A percentile compares a stretch with the other conserved stretches of the same genome.
Evolutionary conservation across 768 basidiomycete genomes (phyloP).

Genomic region (Russula sp.): DNA sequence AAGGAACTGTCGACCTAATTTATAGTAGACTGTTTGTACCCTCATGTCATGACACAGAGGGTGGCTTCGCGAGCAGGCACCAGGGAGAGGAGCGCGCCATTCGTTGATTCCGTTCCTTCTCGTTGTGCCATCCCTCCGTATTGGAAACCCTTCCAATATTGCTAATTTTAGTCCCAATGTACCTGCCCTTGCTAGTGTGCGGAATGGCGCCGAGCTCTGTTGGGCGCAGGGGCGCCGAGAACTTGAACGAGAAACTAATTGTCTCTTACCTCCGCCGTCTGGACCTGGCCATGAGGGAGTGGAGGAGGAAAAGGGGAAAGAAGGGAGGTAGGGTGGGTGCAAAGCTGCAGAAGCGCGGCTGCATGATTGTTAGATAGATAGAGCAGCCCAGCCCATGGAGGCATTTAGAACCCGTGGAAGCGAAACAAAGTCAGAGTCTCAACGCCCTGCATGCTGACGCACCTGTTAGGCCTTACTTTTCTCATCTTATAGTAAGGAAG

Average conservation of each 20-base stretch:
- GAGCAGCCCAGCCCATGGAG: neutral
- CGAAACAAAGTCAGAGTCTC: neutral
- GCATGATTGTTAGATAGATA: neutral
- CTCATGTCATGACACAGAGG: neutral
- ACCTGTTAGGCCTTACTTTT: neutral
- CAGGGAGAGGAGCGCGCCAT: constrained; percentile 12
- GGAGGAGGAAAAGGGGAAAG: neutral
- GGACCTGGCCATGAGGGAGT: neutral
- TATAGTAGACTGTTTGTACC: neutral
- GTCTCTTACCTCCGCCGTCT: neutral
- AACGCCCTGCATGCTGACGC: no score
- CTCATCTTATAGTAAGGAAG: neutral
- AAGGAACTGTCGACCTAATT: neutral
- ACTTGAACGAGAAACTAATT: no score
- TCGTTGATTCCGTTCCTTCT: no score
- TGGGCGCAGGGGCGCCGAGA: no score
- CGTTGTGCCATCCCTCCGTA: no score
- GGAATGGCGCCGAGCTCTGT: no score
- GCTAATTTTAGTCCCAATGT: neutral
- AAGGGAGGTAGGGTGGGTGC: neutral
- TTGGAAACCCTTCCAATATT: neutral
- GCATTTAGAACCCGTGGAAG: neutral
- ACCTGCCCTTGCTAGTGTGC: neutral
- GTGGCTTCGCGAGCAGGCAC: constrained; percentile 23
- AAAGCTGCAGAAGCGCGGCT: neutral